A percentile compares a stretch with the other conserved stretches of the same genome.
These are phyloP conservation scores for Aspergillus clavatus DNA, from an alignment of 2,329 filamentous ascomycete genomes.

Conservation along the genomic window DNA sequence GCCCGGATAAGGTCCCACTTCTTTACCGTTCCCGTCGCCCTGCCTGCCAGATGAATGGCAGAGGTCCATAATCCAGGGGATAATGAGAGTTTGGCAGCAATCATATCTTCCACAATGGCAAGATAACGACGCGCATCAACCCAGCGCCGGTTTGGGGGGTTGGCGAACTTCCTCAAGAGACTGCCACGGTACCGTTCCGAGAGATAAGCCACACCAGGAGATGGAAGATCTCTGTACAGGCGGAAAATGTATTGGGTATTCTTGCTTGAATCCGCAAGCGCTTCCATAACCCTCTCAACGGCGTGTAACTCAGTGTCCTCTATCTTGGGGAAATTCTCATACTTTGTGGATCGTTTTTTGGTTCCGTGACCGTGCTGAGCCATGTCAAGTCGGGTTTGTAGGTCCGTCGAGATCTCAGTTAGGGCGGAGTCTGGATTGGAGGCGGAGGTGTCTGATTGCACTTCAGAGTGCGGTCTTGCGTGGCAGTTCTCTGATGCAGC, in stretches of 20 bases:
- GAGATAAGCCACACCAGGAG: conserved; percentile 52
- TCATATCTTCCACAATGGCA: conserved; percentile 76
- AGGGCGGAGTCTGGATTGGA: background rate
- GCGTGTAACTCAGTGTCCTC: conserved; percentile 33
- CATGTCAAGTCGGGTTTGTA: background rate
- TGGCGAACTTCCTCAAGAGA: conserved; percentile 65
- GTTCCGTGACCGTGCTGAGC: background rate
- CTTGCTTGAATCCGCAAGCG: conserved; percentile 42
- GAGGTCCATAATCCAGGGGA: conserved; percentile 71
- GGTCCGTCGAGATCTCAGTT: background rate
- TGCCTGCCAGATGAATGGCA: conserved; percentile 72
- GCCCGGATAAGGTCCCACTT: conserved; percentile 61
- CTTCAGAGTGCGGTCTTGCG: background rate
- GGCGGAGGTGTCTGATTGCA: background rate
- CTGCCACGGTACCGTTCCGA: conserved; percentile 51
- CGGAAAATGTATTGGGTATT: conserved; percentile 49
- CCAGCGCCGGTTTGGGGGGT: conserved; percentile 37
- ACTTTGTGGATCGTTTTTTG: conserved; percentile 27
- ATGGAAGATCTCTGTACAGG: conserved; percentile 49
- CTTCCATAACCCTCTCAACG: conserved; percentile 36
- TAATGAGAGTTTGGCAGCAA: conserved; percentile 65
- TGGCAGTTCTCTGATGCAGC: background rate
- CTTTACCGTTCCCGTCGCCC: conserved; percentile 59
- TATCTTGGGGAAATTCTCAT: conserved; percentile 15
- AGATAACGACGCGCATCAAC: conserved; percentile 72